phyloP scores from a whole-genome alignment of 352 stramenopile genomes.

The Phytopythium delawarense region DNA sequence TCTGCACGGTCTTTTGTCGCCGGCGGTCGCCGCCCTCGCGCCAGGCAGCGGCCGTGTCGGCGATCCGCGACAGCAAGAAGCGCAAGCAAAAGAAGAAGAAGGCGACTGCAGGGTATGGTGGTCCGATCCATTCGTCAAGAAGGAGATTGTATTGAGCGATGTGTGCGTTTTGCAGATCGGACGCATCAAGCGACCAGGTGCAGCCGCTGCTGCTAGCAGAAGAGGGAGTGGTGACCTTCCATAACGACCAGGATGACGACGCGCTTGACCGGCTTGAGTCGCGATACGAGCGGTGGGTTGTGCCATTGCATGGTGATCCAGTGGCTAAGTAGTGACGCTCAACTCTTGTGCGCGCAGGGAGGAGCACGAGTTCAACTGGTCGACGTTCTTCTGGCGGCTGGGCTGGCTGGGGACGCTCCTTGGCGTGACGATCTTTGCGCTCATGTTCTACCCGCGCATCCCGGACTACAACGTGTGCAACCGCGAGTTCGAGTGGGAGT shows the following conservation, averaged over 20 bases:
- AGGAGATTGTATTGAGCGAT: neutral
- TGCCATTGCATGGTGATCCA: neutral
- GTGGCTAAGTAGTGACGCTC: constrained; percentile 1
- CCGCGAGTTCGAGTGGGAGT: constrained; percentile 86
- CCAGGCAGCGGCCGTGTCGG: constrained; percentile 12
- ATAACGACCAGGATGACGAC: constrained; percentile 51
- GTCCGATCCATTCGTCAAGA: neutral
- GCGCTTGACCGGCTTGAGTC: constrained; percentile 47
- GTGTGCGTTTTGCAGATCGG: neutral
- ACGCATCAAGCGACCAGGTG: constrained; percentile 18
- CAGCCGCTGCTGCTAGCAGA: constrained; percentile 52
- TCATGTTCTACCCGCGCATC: constrained; percentile 88
- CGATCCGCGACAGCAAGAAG: constrained; percentile 17
- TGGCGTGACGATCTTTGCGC: constrained; percentile 56
- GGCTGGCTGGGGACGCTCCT: constrained; percentile 51
- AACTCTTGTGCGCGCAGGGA: constrained; percentile 14
- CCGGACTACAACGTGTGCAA: constrained; percentile 90
- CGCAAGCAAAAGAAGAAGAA: constrained; percentile 33
- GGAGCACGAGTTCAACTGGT: constrained; percentile 40
- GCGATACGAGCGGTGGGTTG: constrained; percentile 27
- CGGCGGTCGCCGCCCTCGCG: constrained; percentile 17
- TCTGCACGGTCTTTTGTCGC: constrained; percentile 71
- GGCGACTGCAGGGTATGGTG: constrained; percentile 11
- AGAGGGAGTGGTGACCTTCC: constrained; percentile 47
- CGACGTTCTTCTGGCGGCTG: constrained; percentile 45